Evolutionary conservation across 257 asterid genomes (phyloP).

Genomic region (Nicotiana undulata): DNA sequence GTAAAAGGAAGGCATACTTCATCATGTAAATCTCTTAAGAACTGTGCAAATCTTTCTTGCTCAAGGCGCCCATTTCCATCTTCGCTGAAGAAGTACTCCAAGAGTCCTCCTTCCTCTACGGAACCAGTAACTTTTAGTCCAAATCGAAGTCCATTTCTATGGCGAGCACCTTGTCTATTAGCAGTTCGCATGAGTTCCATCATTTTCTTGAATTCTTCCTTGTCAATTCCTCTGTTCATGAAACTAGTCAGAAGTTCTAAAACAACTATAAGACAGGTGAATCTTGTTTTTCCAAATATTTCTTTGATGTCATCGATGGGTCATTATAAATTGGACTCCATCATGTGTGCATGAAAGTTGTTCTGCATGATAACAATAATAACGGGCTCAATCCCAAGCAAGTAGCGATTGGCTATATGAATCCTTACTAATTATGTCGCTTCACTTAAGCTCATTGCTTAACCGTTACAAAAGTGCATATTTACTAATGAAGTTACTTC

Average conservation of each 20-base stretch:
- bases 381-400: no score
- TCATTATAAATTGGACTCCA: background rate
- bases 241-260: background rate
- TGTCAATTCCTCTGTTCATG: slow-evolving; percentile 61
- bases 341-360: background rate
- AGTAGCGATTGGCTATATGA: no score
- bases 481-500: background rate
- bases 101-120: slow-evolving; percentile 73
- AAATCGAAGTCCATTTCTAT: slow-evolving; percentile 63
- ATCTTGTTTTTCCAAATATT: background rate
- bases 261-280: background rate
- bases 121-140: slow-evolving; percentile 67
- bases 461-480: background rate
- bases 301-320: background rate
- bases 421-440: no score
- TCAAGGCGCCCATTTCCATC: slow-evolving; percentile 58
- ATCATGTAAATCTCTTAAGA: slow-evolving; percentile 68
- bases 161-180: slow-evolving; percentile 74
- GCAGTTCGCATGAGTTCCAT: slow-evolving; percentile 78
- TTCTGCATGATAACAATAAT: background rate
- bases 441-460: no score
- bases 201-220: slow-evolving; percentile 78
- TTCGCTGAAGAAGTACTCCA: slow-evolving; percentile 72
- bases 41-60: slow-evolving; percentile 61
- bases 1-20: slow-evolving; percentile 38